A percentile compares a stretch with the other conserved stretches of the same genome.
Evolutionary conservation across 768 basidiomycete species (phyloP).

Genomic region (Rossbeevera mucosa): DNA sequence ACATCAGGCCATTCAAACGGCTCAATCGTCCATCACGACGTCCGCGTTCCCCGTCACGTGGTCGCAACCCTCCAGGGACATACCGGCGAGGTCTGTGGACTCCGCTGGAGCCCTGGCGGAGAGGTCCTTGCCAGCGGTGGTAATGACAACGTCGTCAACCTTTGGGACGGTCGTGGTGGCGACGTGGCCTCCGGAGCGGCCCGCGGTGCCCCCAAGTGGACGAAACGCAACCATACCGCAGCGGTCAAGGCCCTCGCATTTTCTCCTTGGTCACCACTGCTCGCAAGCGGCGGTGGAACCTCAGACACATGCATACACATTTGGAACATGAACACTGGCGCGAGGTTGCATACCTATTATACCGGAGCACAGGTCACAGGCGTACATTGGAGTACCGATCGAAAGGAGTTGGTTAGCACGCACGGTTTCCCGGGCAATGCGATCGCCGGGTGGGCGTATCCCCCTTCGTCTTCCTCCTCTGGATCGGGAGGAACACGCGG

Average conservation of each 20-base stretch:
- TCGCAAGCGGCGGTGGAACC: slow-evolving; percentile 93
- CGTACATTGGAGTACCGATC: slow-evolving; percentile 79
- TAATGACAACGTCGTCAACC: slow-evolving; percentile 96
- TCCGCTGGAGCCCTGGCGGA: slow-evolving; percentile 86
- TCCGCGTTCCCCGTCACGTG: slow-evolving; percentile 81
- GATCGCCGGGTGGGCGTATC: slow-evolving; percentile 81
- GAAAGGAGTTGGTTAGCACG: slow-evolving; percentile 86
- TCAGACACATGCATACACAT: slow-evolving; percentile 88
- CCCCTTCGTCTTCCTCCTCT: slow-evolving; percentile 31
- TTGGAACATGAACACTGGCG: slow-evolving; percentile 91
- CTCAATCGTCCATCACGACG: slow-evolving; percentile 95
- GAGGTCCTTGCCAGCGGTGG: slow-evolving; percentile 92
- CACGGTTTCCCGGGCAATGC: slow-evolving; percentile 93
- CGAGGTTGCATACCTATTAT: slow-evolving; percentile 79
- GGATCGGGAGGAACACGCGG: slow-evolving; percentile 25
- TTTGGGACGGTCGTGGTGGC: slow-evolving; percentile 87
- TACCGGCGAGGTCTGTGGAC: slow-evolving; percentile 87
- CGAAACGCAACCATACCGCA: slow-evolving; percentile 86
- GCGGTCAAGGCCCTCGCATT: slow-evolving; percentile 90
- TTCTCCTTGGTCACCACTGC: slow-evolving; percentile 92
- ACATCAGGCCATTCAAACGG: slow-evolving; percentile 90
- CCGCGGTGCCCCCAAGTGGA: slow-evolving; percentile 75
- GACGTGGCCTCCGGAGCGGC: slow-evolving; percentile 43
- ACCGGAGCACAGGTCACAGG: slow-evolving; percentile 93
- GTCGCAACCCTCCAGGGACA: slow-evolving; percentile 89